Evolutionary conservation across 352 stramenopile species (phyloP), one percentile per base, ranked within the genome.

Genomic region (Phytopythium mirpurense): DNA sequence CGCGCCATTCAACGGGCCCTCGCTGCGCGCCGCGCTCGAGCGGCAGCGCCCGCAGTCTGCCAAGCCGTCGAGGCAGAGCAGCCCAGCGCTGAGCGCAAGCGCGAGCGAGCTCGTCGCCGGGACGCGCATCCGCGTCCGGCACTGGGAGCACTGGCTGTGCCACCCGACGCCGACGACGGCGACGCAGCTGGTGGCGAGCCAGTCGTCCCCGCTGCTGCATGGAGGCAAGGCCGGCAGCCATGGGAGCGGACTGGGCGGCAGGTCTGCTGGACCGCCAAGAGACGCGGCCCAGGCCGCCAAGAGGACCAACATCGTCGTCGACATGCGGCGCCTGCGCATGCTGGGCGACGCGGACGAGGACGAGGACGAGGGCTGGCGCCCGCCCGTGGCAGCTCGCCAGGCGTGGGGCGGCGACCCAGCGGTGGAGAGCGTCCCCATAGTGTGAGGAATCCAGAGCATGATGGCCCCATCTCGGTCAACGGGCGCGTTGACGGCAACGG

Each of bases 1-100:
- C 1, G 47, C 56, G 34, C 27, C 37, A 18, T 19, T 59, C 29
- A 29, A 40, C 12, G 45, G 2, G 8, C 19, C n/a, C 18, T n/a
- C 46, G 6, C 5, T 40, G 34, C 34, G 15, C 42, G 21, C 40
- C 3, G 47, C 50, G 19, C 31, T 63, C 29, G 51, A 60, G 15
- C 56, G 57, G 4, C 47, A 50, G 35, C 73, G 74, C 2, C 73
- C 74, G 2, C 71, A 82, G 35, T 85, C 78, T 2, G 74, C 72
- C 27, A 86, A 82, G 38, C 63, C 72, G 2, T 57, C 67, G 31
- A 21, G 23, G 23, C 35, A 46, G 31, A 4, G 19, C 18, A 2
- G 16, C 7, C 8, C 7, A 11, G 29, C 19, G 2, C 12, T 7
- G 7, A 26, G 31, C 3, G 10, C 12, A n/a, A 42, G 18, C 14